Base-by-base conservation (phyloP, 108 stramenopile species). In the Cylindrotheca fusiformis region DNA sequence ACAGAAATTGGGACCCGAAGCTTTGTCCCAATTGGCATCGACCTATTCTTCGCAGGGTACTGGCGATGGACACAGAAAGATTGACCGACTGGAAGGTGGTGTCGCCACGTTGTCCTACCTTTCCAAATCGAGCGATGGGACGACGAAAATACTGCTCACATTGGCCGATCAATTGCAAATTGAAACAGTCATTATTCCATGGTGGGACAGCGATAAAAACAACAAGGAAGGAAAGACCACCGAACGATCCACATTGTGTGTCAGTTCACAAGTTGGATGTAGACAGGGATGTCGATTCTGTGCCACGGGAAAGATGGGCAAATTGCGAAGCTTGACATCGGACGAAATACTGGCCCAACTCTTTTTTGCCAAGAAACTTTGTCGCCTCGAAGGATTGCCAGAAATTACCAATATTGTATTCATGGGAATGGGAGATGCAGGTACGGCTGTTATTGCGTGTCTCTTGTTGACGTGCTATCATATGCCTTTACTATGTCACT, bases 391-490 rank as follows among this genome's bases (percentile, higher is more conserved):
- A 31, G 61, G 49, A 36, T 48, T 82, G 19, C 71, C 65, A 18
- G 31, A 64, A 19, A 54, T 82, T 10, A 59, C 30, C 32, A 73
- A 86, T 51, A 60, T 79, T 44, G 95, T 96, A 1, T 94, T 94
- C 53, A 96, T 96, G 95, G 95, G 95, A 23, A 91, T 94, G 95
- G 93, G 93, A 4, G 91, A 95, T 18, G 45, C n/a, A 21, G n/a
- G 5, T 21, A 51, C 21, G 21, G 19, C 5, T 51, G 20, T 6
- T 10, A 45, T 45, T 17, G 10, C 12, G 10, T 10, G 17, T 14
- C 44, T 45, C 12, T 45, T 10, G 17, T 45, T 45, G 12, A 17
- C 10, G 44, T 17, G 17, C 44, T 45, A 45, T 17, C 10, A 10
- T 45, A 17, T 45, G 44, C 44, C 17, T 17, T n/a, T n/a, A n/a